These are phyloP conservation scores for Cyclotella cryptica DNA, from an alignment of 108 stramenopile genomes.

Conservation along the genomic window DNA sequence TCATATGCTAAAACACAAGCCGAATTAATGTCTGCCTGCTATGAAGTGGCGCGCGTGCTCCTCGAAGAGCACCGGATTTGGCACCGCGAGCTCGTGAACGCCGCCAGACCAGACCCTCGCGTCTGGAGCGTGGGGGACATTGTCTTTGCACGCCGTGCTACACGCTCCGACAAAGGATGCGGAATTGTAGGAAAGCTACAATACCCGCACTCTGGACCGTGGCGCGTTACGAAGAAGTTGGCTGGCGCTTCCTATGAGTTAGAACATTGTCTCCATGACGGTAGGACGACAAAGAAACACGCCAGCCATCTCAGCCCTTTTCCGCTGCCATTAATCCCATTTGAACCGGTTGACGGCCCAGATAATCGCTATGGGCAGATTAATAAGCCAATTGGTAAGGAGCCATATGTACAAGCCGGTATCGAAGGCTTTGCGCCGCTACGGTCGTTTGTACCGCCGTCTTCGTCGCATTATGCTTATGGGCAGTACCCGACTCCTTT, in stretches of 20 bases:
- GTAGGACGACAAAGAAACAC: neutral
- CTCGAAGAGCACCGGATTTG: neutral
- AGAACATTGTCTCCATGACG: neutral
- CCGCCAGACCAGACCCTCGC: constrained; percentile 5
- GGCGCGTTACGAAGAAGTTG: neutral
- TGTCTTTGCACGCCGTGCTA: constrained; percentile 2
- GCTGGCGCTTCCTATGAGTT: constrained; percentile 5
- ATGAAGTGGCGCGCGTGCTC: neutral
- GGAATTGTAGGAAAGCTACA: no score
- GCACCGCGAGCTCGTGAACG: constrained; percentile 11
- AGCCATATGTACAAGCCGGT: neutral
- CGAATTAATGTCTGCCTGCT: neutral
- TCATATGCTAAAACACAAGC: neutral
- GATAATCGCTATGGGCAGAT: no score
- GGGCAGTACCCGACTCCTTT: neutral
- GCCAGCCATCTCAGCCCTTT: neutral
- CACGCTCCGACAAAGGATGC: neutral
- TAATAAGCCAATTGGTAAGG: neutral
- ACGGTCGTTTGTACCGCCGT: neutral
- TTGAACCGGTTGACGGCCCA: no score
- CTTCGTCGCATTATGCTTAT: no score
- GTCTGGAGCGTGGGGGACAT: neutral
- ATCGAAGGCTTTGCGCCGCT: neutral
- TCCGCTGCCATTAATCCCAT: no score
- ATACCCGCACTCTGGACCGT: neutral